Evolutionary conservation across 805 yeast genomes (phyloP), one percentile per base, ranked within the genome.

Genomic region (Metschnikowia corniflorae): DNA sequence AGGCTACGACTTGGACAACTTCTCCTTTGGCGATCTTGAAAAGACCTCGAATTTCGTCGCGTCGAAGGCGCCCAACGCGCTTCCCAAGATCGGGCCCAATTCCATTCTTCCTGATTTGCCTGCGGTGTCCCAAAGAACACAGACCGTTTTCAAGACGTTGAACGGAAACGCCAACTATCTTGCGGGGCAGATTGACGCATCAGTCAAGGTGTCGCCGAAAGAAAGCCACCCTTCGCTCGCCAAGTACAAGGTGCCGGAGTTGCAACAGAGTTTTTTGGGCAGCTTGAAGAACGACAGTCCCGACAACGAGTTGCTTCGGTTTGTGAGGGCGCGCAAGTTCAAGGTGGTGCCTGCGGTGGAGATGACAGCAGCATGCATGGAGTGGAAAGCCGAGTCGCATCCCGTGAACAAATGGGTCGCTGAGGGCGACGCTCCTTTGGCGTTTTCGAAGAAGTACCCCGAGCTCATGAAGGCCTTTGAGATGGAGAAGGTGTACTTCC

Each of bases 331-430:
- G 10, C 33, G 51, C 21, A 49, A 47, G 41, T 44, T 40, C 38
- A 36, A 44, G 30, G 40, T 44, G 29, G 36, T 25, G 18, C 44
- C 39, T 3, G 31, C 37, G 8, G 20, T 44, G 6, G 42, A 37
- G 5, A 49, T 49, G 53, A 32, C 33, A 9, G 41, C 44, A 17
- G 37, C 43, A 12, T 42, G 46, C 21, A 25, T 44, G 43, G 37
- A 47, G 25, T 49, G 53, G 53, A 46, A 44, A 23, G 19, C 29
- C 13, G 37, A 34, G 12, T 28, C 43, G 3, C 47, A 47, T 28
- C 66, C 40, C 70, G 50, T 47, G n/a, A 46, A 49, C 43, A 39
- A 38, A 27, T 49, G 53, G 53, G 21, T 37, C 27, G 25, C 34
- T 22, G 50, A 40, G 12, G 53, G 53, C 9, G 53, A 49, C 31